Evolutionary conservation across 2,329 filamentous ascomycete species (phyloP).

Genomic region (Aureobasidium sp.): DNA sequence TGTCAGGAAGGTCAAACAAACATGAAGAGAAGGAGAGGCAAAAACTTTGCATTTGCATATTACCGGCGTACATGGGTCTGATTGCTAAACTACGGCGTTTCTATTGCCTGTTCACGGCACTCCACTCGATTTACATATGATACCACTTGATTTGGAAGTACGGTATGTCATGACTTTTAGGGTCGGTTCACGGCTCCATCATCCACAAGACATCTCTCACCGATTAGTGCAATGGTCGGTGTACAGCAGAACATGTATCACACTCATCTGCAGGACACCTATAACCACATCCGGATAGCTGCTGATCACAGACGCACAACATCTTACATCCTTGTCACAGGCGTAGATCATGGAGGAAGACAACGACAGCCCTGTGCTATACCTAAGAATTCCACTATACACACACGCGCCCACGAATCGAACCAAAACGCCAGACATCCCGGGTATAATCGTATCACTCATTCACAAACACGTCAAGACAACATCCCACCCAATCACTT

Average conservation of each 20-base stretch:
- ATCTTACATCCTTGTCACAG: background rate
- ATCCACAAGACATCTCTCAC: background rate
- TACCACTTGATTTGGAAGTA: background rate
- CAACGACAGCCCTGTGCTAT: background rate
- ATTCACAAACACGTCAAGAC: background rate
- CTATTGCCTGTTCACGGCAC: background rate
- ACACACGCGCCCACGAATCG: background rate
- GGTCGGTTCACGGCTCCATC: background rate
- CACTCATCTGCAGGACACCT: background rate
- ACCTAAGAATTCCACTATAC: background rate
- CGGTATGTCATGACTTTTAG: background rate
- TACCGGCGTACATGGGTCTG: background rate
- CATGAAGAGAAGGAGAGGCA: background rate
- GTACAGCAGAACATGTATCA: background rate
- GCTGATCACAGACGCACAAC: background rate
- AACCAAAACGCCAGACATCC: background rate
- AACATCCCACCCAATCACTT: constrained; percentile 8
- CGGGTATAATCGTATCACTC: constrained; percentile 10
- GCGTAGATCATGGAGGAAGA: background rate
- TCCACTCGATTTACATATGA: constrained; percentile 2
- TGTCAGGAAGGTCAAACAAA: background rate
- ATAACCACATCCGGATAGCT: background rate
- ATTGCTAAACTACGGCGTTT: background rate
- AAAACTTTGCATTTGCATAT: constrained; percentile 5
- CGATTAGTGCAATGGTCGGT: background rate